Evolutionary conservation across 805 yeast genomes (phyloP), one percentile per base, ranked within the genome.

Genomic region (Lachancea meyersii): DNA sequence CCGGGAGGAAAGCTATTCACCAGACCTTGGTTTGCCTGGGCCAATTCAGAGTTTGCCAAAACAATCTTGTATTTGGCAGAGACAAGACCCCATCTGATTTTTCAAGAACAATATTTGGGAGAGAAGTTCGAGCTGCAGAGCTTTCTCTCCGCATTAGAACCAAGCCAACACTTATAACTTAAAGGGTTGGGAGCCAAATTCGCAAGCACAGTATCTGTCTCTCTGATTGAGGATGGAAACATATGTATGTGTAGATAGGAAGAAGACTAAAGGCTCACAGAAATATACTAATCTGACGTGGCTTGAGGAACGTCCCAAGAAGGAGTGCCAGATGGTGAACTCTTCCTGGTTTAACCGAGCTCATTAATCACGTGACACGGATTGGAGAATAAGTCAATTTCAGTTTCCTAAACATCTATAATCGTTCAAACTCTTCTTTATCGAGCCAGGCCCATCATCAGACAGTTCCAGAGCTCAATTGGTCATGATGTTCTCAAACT

Each of bases 21-120:
- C 0, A 68, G 96, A 46, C 76, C 93, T 2, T 87, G 96, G 96
- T 88, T 88, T 67, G 82, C 95, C 4, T 87, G 96, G 96, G 84
- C 94, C 52, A 87, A 87, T 58, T 79, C 94, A 1, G 96, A 88
- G 62, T 86, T 87, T 65, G 96, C 88, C 17, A 85, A 85, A 61
- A 82, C 94, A 1, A 80, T 87, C n/a, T 60, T 87, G 35, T 82
- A 86, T 53, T 64, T 87, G 47, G 88, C 91, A 2, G 65, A 72
- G 45, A 67, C 83, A 40, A 84, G 82, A 56, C 95, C 95, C 0
- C 75, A 82, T 54, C 64, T 86, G 49, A 74, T 86, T 11, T 81
- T 85, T 54, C 74, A 73, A 35, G 61, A 68, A 2, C 70, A 70
- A 40, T 60, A 42, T 35, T 24, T 28, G 11, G 27, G 14, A 9